phyloP scores from a whole-genome alignment of 2,329 filamentous ascomycete species.

The Diaporthe helianthi region DNA sequence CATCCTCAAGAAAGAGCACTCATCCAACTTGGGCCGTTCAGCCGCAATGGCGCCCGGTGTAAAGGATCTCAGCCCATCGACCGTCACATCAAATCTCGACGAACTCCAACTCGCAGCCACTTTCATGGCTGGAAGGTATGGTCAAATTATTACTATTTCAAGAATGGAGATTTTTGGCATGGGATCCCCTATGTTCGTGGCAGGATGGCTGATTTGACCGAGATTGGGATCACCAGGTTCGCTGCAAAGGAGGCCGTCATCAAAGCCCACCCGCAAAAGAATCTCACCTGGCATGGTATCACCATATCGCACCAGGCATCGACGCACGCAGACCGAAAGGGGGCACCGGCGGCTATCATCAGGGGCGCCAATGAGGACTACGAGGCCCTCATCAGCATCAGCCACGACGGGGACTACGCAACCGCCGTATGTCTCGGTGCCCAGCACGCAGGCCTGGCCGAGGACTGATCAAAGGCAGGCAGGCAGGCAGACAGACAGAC shows the following conservation, averaged over 20 bases:
- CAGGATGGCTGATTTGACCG: not conserved
- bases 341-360: constrained; percentile 26
- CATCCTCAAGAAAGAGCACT: not conserved
- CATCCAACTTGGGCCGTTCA: too few species aligned
- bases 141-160: not conserved
- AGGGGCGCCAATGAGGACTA: constrained; percentile 38
- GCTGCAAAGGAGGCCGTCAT: constrained; percentile 79
- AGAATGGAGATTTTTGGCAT: not conserved
- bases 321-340: constrained; percentile 23
- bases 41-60: not conserved
- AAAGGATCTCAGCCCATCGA: not conserved
- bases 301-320: constrained; percentile 44
- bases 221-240: constrained; percentile 52
- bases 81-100: constrained; percentile 31
- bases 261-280: constrained; percentile 70
- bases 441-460: not conserved
- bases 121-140: constrained; percentile 55
- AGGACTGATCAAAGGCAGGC: constrained; percentile 1
- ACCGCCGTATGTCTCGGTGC: constrained; percentile 69
- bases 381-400: constrained; percentile 78
- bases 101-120: constrained; percentile 48
- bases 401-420: constrained; percentile 86
- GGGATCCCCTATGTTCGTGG: not conserved
- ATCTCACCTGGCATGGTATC: constrained; percentile 69
- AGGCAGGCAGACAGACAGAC: too few species aligned